A percentile compares a stretch with the other conserved stretches of the same genome.
These are phyloP conservation scores for Zasmidium citrigriseum DNA, from an alignment of 2,329 filamentous ascomycete genomes.

Conservation along the genomic window DNA sequence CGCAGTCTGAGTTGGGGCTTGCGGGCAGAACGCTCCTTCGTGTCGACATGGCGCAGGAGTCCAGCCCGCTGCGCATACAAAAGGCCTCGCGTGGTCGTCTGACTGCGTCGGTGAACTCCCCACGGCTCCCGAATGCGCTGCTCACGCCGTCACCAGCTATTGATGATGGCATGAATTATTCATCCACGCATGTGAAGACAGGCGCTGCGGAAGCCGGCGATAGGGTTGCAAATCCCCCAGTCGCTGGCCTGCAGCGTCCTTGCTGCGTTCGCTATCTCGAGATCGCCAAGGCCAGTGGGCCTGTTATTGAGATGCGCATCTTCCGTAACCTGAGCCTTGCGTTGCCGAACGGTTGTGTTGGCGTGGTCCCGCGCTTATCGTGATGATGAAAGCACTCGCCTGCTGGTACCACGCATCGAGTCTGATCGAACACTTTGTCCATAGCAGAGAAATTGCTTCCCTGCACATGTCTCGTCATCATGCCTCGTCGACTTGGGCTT, in stretches of 20 bases:
- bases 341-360: slow-evolving; percentile 1
- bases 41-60: not conserved
- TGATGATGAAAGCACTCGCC: not conserved
- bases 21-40: slow-evolving; percentile 1
- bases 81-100: slow-evolving; percentile 1
- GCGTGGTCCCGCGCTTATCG: slow-evolving; percentile 5
- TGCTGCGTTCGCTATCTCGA: not conserved
- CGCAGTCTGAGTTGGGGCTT: slow-evolving; percentile 2
- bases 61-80: not conserved
- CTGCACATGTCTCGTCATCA: not conserved
- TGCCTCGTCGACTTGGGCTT: not conserved
- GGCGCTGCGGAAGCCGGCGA: not conserved
- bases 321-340: slow-evolving; percentile 1
- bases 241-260: not conserved
- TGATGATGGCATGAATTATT: not conserved
- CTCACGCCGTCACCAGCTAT: too few species aligned
- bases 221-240: slow-evolving; percentile 3
- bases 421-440: not conserved
- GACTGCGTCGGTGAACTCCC: slow-evolving; percentile 1
- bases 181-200: not conserved
- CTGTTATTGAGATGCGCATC: slow-evolving; percentile 3
- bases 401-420: not conserved
- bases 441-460: slow-evolving; percentile 4
- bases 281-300: not conserved
- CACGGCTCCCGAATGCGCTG: not conserved